Evolutionary conservation across 805 yeast species (phyloP).

Genomic region (Wickerhamomyces kurtzmanii): DNA sequence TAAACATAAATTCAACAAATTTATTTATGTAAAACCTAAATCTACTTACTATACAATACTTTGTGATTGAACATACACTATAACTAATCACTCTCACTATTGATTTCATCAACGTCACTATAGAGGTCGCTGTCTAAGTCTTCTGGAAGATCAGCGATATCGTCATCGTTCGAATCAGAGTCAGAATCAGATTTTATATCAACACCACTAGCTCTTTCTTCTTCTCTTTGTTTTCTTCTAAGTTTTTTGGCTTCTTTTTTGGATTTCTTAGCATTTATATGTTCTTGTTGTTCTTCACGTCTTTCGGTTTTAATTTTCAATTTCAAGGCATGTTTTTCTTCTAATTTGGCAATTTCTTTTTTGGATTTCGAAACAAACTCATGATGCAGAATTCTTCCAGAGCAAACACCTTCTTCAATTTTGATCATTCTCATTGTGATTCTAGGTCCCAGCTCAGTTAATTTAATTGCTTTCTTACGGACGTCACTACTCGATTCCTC

Average conservation of each 20-base stretch:
- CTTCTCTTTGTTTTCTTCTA: constrained; percentile 49
- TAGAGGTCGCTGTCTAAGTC: constrained; percentile 36
- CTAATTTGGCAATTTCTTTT: constrained; percentile 50
- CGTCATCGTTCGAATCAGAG: constrained; percentile 22
- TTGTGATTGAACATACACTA: no score
- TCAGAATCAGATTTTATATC: constrained; percentile 13
- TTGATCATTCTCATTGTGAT: constrained; percentile 65
- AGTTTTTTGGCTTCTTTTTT: constrained; percentile 65
- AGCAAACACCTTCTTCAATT: constrained; percentile 87
- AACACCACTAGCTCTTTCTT: constrained; percentile 18
- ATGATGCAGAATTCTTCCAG: constrained; percentile 85
- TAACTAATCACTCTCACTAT: constrained; percentile 8
- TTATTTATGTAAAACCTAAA: no score
- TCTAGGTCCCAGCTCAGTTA: constrained; percentile 92
- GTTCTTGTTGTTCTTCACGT: constrained; percentile 68
- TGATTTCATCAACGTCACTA: constrained; percentile 30
- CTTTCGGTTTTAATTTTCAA: constrained; percentile 59
- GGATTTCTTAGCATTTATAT: constrained; percentile 66
- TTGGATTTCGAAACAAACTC: constrained; percentile 54
- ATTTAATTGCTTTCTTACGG: constrained; percentile 76
- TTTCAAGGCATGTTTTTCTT: constrained; percentile 54
- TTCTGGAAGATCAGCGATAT: constrained; percentile 29
- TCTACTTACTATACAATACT: no score
- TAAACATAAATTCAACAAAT: no score
- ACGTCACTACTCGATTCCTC: constrained; percentile 14